Evolutionary conservation across 345 rosid genomes (phyloP).

Genomic region (Theobroma cacao): DNA sequence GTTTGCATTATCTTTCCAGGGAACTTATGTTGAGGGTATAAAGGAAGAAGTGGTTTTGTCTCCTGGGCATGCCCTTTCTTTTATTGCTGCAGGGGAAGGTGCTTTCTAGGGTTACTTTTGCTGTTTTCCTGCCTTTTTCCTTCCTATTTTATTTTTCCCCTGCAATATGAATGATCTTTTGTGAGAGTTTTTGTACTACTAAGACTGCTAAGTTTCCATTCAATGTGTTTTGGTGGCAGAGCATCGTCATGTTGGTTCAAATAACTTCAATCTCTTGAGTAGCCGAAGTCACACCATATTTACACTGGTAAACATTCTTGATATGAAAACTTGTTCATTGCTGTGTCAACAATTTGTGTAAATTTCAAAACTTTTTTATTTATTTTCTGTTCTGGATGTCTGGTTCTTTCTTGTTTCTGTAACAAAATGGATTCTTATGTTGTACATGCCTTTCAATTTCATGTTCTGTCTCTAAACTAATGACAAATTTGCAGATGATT

Average conservation of each 20-base stretch:
- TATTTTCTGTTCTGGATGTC: neutral
- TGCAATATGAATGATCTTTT: neutral
- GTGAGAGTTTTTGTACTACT: conserved; percentile 4
- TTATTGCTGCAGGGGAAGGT: conserved; percentile 99
- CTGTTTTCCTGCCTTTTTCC: neutral
- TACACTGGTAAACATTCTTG: conserved; percentile 63
- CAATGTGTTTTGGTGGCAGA: conserved; percentile 49
- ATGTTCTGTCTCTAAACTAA: conserved; percentile 1
- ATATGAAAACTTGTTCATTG: neutral
- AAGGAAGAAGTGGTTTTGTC: conserved; percentile 99
- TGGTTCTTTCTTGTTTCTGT: neutral
- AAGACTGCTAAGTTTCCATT: conserved; percentile 9
- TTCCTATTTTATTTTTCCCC: neutral
- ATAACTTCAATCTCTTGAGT: conserved; percentile 92
- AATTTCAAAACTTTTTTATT: neutral
- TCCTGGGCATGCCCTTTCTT: conserved; percentile 97
- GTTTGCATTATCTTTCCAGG: conserved; percentile 44
- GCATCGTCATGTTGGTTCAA: conserved; percentile 99
- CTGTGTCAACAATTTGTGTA: neutral
- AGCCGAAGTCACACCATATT: conserved; percentile 99
- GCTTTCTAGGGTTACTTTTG: conserved; percentile 13
- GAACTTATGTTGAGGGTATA: conserved; percentile 98
- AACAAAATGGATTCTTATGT: neutral
- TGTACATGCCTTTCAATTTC: neutral
- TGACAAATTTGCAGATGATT: conserved; percentile 74